Percentiles rank a stretch among this genome's conserved stretches.
Evolutionary conservation across 73 alveolate genomes (phyloP).

Genomic region (Paramecium biaurelia): DNA sequence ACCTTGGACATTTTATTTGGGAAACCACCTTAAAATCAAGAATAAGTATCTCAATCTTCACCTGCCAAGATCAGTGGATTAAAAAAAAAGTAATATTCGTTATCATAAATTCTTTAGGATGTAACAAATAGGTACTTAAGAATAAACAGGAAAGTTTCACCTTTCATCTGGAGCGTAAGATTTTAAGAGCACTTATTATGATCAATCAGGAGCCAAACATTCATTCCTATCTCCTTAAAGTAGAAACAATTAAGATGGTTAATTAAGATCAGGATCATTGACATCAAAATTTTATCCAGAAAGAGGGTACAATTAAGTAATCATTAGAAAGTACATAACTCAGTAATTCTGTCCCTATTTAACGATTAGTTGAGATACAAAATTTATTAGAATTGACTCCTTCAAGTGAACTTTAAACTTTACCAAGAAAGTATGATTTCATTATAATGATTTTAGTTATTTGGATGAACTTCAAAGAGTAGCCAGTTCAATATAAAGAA

Average conservation of each 20-base stretch:
- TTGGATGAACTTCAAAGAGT: constrained; percentile 26
- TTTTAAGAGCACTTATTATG: constrained; percentile 30
- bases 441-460: background rate
- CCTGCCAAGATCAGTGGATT: constrained; percentile 47
- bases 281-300: constrained; percentile 7
- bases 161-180: constrained; percentile 25
- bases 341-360: constrained; percentile 23
- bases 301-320: background rate
- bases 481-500: background rate
- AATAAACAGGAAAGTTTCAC: background rate
- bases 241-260: background rate
- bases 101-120: background rate
- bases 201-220: constrained; percentile 9
- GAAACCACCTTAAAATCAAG: background rate
- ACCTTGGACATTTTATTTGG: constrained; percentile 24
- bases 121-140: constrained; percentile 25
- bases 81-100: background rate
- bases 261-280: constrained; percentile 1
- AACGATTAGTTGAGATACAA: constrained; percentile 30
- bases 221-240: background rate
- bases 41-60: background rate
- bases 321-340: background rate
- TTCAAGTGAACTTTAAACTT: constrained; percentile 1
- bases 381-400: constrained; percentile 28
- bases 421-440: constrained; percentile 1